A percentile compares a stretch with the other conserved stretches of the same genome.
Conservation (phyloP, 305 asterid species). For the Nicotiana rustica region DNA sequence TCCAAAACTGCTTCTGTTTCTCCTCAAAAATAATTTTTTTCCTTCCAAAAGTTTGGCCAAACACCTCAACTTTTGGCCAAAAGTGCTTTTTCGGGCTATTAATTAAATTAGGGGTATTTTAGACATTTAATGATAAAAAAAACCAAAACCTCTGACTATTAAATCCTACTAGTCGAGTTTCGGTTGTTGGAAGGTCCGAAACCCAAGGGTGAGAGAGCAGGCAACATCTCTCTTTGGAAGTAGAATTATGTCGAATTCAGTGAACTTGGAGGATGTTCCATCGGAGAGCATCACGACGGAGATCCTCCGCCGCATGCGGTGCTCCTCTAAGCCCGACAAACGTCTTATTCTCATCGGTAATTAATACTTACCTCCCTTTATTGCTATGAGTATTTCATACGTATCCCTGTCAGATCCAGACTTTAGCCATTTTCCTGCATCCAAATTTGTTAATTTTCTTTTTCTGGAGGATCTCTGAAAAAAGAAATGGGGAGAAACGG, state of each 20-base stretch:
- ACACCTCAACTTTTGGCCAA: too few relatives aligned
- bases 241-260: conserved; percentile 20
- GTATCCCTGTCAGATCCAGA: not conserved
- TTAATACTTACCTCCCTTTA: too few relatives aligned
- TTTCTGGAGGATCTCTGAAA: not conserved
- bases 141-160: too few relatives aligned
- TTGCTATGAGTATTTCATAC: not conserved
- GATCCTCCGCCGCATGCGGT: conserved; percentile 46
- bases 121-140: too few relatives aligned
- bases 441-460: not conserved
- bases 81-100: too few relatives aligned
- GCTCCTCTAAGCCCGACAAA: conserved; percentile 44
- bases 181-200: not conserved
- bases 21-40: too few relatives aligned
- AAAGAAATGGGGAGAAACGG: too few relatives aligned
- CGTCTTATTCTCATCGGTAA: conserved; percentile 44
- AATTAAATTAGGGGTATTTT: too few relatives aligned
- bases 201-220: not conserved
- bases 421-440: too few relatives aligned
- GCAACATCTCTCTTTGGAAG: not conserved
- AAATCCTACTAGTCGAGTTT: not conserved
- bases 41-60: too few relatives aligned
- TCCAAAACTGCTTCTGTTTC: too few relatives aligned
- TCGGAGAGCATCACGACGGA: conserved; percentile 40
- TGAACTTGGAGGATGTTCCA: conserved; percentile 39